A percentile compares a stretch with the other conserved stretches of the same genome.
phyloP scores from a whole-genome alignment of 106 monocot species.

The Iris macrosiphon region DNA sequence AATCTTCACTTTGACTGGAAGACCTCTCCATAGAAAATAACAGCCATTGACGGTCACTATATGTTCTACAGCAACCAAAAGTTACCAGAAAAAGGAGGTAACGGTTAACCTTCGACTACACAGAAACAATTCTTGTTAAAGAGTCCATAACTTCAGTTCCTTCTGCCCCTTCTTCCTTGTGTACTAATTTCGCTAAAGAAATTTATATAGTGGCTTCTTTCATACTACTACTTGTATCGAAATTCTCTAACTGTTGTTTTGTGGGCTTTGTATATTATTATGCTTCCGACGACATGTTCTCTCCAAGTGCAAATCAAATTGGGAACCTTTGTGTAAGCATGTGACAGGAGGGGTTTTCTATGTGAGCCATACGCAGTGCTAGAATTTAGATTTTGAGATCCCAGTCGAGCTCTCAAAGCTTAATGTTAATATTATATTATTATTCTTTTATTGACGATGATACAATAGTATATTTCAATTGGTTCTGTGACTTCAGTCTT shows the following conservation, averaged over 20 bases:
- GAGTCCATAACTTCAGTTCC: neutral
- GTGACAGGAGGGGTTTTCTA: no score
- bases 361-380: no score
- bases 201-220: constrained; percentile 1
- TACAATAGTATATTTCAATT: no score
- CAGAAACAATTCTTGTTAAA: neutral
- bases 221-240: neutral
- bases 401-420: no score
- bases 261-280: no score
- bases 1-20: constrained; percentile 74
- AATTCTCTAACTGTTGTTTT: neutral
- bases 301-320: no score
- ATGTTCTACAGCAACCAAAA: neutral
- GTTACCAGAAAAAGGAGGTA: neutral
- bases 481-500: no score
- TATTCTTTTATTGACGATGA: no score
- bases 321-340: no score
- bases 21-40: constrained; percentile 19
- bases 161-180: neutral
- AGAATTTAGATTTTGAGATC: no score
- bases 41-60: neutral
- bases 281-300: no score
- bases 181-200: constrained; percentile 3
- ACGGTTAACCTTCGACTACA: neutral
- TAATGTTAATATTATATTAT: no score